Evolutionary conservation across 2,329 filamentous ascomycete species (phyloP), one percentile per base, ranked within the genome.

Genomic region (Fusarium sp.): DNA sequence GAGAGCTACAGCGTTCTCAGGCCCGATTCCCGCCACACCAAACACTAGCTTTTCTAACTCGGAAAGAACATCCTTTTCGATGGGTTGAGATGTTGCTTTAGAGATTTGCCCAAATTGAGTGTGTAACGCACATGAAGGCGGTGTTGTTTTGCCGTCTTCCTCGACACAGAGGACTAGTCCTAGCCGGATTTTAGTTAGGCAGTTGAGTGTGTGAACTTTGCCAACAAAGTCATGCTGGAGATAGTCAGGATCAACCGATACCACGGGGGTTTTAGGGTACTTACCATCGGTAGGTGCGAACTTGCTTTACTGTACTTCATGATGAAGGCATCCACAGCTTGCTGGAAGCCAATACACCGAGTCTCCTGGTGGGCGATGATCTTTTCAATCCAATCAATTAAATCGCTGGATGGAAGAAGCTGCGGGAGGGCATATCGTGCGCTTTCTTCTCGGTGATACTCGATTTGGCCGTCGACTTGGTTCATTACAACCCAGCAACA

Each of bases 31-130:
- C 23, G 65, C 40, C 12, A 55, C 55, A 2, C 74, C 74, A 58
- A 76, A 76, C n/a, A 75, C 68, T 12, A 75, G 30, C 31, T 66
- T 76, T 39, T 76, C 74, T 15, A 76, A 28, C 43, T 75, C 68
- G 12, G 52, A 37, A 5, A 76, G 73, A 47, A 76, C 72, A 15
- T 71, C 66, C 54, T 71, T 76, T 58, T 76, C 74, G 34, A 75
- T 70, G n/a, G 65, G 59, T 9, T 76, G 73, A 6, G 74, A 76
- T 41, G 74, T 70, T 16, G 68, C 62, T 34, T 75, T 76, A 23
- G 74, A 75, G 31, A 76, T 76, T 37, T 76, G 74, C 6, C 74
- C 73, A 28, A 76, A 76, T 28, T 76, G 74, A 5, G 73, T 76
- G 41, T 76, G 74, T n/a, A 76, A 54, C 40, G 73, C 70, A 40